Percentiles rank a stretch among this genome's conserved stretches.
Conservation (phyloP, 2,329 filamentous ascomycete genomes). For the Drechmeria coniospora region DNA sequence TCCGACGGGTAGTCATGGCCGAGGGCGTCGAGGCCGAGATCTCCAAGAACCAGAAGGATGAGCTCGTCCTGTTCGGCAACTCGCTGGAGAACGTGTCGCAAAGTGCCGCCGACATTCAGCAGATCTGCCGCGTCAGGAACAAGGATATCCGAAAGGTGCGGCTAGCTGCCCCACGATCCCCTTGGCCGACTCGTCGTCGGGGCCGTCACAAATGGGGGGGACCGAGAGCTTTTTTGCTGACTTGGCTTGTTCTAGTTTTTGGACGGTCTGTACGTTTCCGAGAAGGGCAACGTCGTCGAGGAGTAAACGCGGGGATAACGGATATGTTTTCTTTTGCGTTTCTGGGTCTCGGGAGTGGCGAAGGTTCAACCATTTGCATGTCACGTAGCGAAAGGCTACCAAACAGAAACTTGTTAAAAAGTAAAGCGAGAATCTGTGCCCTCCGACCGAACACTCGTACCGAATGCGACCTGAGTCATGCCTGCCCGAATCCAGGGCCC, state of each 20-base stretch:
- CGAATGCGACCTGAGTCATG: not conserved
- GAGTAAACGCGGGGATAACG: conserved; percentile 32
- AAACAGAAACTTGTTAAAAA: conserved; percentile 22
- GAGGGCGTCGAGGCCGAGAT: conserved; percentile 79
- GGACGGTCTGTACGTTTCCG: conserved; percentile 99
- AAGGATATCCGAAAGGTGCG: conserved; percentile 99
- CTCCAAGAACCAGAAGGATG: conserved; percentile 92
- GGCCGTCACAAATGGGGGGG: not conserved
- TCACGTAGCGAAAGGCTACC: conserved; percentile 38
- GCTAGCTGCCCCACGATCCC: not conserved
- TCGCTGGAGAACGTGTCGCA: conserved; percentile 95
- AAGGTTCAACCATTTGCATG: conserved; percentile 45
- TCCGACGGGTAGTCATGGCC: conserved; percentile 81
- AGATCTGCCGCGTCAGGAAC: conserved; percentile 98
- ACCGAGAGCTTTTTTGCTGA: conserved; percentile 8
- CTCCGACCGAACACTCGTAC: too few relatives aligned
- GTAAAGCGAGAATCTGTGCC: conserved; percentile 17
- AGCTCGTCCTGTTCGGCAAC: conserved; percentile 87
- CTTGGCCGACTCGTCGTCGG: not conserved
- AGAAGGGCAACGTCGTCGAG: conserved; percentile 88
- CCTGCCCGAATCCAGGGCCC: not conserved
- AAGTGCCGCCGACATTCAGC: conserved; percentile 97
- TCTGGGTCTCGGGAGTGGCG: conserved; percentile 48
- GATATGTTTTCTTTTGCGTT: conserved; percentile 39
- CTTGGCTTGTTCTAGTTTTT: conserved; percentile 58